Base-by-base conservation (phyloP, 352 stramenopile genomes). In the Phytophthora rubi region DNA sequence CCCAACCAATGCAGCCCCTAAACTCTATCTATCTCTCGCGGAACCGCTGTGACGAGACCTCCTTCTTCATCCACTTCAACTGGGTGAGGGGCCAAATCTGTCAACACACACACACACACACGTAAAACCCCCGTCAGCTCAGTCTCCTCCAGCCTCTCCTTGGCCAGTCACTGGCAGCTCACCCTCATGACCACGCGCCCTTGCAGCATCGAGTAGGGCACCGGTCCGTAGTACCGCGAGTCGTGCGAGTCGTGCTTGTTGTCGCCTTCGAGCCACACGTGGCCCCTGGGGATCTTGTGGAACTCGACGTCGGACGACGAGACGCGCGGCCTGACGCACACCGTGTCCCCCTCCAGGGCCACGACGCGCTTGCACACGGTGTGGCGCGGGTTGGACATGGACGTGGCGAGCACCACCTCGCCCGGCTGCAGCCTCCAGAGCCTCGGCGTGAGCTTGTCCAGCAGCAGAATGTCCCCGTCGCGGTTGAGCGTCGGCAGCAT, bases 201-300 rank as follows among this genome's bases (percentile, higher is more conserved):
- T 62, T 97, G 81, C 47, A 99, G 83, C 13, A 98, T 73, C 23
- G 94, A 82, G 51, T 88, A 84, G n/a, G 97, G 97, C 47, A 99
- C 83, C 1, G 97, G 90, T 16, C 97, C 97, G 74, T 98, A 99
- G 76, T 97, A 94, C 15, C 97, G 82, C 39, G 94, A 99, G 80
- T 99, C 97, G 35, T 91, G 94, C 44, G 94, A 98, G 82, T 98
- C 96, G 62, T 94, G 74, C 37, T 97, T 93, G 86, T 99, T 99
- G 82, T 99, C 97, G 48, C 97, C 97, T 82, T 99, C 95, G 13
- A 99, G 73, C 97, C 97, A 99, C 53, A 99, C 81, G 71, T 98
- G 93, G 33, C 97, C 95, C 58, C 92, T 87, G 3, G 97, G 97
- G 23, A 94, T 85, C 82, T 85, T 92, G 75, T 92, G 81, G 59